Evolutionary conservation across 352 stramenopile species (phyloP).

Genomic region (Pythium sp.): DNA sequence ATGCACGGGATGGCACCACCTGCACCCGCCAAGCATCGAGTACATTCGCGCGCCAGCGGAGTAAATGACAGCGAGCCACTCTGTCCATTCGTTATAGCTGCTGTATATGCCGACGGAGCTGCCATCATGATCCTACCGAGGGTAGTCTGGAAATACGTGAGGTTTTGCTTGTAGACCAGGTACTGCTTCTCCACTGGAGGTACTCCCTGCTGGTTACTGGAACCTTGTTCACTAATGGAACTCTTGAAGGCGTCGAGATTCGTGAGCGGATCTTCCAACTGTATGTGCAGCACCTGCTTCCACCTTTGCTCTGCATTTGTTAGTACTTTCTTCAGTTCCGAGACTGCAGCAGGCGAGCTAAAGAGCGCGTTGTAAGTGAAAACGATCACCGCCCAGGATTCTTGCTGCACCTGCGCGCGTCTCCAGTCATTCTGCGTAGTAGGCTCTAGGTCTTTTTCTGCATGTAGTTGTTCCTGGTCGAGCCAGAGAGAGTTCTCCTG

Average conservation of each 20-base stretch:
- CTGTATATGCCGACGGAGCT: background rate
- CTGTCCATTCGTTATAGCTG: background rate
- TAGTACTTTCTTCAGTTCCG: constrained; percentile 24
- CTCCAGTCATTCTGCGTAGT: background rate
- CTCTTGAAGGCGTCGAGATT: constrained; percentile 27
- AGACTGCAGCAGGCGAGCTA: constrained; percentile 20
- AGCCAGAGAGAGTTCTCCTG: constrained; percentile 34
- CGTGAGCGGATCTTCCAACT: constrained; percentile 24
- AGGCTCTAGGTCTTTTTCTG: background rate
- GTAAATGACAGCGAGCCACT: background rate
- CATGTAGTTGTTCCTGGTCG: constrained; percentile 12
- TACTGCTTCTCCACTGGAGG: constrained; percentile 25
- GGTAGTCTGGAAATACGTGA: constrained; percentile 10
- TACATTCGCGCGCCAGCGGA: background rate
- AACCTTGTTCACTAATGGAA: background rate
- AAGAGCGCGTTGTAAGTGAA: constrained; percentile 35
- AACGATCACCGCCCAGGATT: constrained; percentile 28
- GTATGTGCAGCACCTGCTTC: constrained; percentile 28
- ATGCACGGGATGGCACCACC: constrained; percentile 21
- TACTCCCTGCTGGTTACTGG: background rate
- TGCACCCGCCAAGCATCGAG: background rate
- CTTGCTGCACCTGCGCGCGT: constrained; percentile 5
- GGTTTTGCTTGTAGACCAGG: constrained; percentile 22
- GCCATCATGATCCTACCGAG: background rate
- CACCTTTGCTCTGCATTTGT: constrained; percentile 2